Evolutionary conservation across 805 yeast species (phyloP).

Genomic region (Pichia eremophila): DNA sequence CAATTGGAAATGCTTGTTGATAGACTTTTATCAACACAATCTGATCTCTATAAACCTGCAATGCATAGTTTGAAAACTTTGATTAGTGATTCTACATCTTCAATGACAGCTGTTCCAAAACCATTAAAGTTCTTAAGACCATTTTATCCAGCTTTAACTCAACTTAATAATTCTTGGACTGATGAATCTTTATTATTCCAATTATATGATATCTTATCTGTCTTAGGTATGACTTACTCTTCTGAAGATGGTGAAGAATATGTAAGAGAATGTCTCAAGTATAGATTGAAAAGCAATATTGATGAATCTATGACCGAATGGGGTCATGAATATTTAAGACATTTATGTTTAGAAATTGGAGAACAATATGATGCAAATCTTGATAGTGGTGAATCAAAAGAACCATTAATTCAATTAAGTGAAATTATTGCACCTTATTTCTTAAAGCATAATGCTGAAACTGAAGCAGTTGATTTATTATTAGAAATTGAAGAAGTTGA

Average conservation of each 20-base stretch:
- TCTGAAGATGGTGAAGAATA: constrained; percentile 46
- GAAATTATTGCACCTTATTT: constrained; percentile 80
- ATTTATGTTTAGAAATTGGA: constrained; percentile 90
- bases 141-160: constrained; percentile 60
- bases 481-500: constrained; percentile 85
- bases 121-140: constrained; percentile 94
- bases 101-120: constrained; percentile 99
- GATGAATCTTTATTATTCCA: constrained; percentile 30
- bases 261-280: constrained; percentile 69
- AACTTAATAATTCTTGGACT: constrained; percentile 61
- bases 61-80: constrained; percentile 62
- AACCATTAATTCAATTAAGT: constrained; percentile 49
- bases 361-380: constrained; percentile 57
- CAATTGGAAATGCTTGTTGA: constrained; percentile 85
- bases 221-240: constrained; percentile 89
- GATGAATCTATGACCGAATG: constrained; percentile 63
- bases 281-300: constrained; percentile 45
- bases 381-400: constrained; percentile 22
- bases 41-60: constrained; percentile 47
- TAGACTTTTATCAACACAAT: constrained; percentile 49
- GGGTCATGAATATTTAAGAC: constrained; percentile 98
- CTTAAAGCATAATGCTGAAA: constrained; percentile 92
- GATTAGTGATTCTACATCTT: constrained; percentile 88
- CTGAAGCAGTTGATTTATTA: constrained; percentile 92
- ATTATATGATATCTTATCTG: constrained; percentile 85